A percentile compares a stretch with the other conserved stretches of the same genome.
Conservation (phyloP, 441 rosid genomes). For the Jatropha multifida region DNA sequence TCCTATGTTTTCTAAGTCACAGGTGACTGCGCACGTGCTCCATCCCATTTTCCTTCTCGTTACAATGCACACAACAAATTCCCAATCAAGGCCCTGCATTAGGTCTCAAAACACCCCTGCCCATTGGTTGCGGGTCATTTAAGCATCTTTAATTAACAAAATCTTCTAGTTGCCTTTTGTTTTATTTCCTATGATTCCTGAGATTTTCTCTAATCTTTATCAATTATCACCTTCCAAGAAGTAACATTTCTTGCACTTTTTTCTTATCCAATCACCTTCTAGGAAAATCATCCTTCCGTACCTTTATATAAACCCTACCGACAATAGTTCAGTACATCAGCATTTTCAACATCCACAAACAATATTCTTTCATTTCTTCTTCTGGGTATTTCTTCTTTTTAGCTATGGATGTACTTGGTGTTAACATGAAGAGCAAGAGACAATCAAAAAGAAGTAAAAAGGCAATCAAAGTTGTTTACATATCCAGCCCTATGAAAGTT, state of each 20-base stretch:
- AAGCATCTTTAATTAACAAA: slow-evolving; percentile 11
- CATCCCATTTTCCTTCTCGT: neutral
- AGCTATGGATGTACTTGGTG: slow-evolving; percentile 35
- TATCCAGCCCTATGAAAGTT: slow-evolving; percentile 79
- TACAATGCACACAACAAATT: neutral
- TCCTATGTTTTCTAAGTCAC: slow-evolving; percentile 16
- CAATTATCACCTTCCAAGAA: slow-evolving; percentile 25
- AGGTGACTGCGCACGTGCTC: slow-evolving; percentile 35
- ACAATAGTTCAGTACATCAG: neutral
- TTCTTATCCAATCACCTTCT: slow-evolving; percentile 20
- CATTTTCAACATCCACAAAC: neutral
- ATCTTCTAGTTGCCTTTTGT: slow-evolving; percentile 15
- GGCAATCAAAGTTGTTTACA: slow-evolving; percentile 71
- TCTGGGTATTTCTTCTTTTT: neutral
- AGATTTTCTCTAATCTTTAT: neutral
- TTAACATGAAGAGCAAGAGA: slow-evolving; percentile 27
- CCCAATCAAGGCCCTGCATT: neutral
- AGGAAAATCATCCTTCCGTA: slow-evolving; percentile 17
- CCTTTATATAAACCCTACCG: slow-evolving; percentile 23
- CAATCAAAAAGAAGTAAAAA: slow-evolving; percentile 26
- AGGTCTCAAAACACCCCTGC: neutral
- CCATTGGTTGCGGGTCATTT: slow-evolving; percentile 30
- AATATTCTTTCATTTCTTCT: neutral
- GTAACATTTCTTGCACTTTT: slow-evolving; percentile 7
- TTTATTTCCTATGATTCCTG: neutral